phyloP scores from a whole-genome alignment of 176 grass and related monocot species.

The Otatea glauca region DNA sequence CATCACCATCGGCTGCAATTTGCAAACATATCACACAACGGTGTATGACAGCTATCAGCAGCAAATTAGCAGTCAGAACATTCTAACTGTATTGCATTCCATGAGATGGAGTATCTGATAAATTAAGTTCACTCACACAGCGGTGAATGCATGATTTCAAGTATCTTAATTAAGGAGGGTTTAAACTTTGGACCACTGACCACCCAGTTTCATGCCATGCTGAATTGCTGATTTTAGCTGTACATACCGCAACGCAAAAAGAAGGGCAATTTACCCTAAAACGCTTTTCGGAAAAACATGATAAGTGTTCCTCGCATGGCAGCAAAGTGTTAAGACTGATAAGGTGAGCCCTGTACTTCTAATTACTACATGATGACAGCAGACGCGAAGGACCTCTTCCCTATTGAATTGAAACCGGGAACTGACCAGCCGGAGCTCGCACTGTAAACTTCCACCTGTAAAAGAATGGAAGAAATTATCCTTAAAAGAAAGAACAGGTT shows the following conservation, averaged over 20 bases:
- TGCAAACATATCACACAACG: not conserved
- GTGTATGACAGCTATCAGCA: not conserved
- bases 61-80: slow-evolving; percentile 11
- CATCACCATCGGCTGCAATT: not conserved
- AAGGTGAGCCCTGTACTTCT: slow-evolving; percentile 26
- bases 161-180: too few relatives aligned
- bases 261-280: slow-evolving; percentile 23
- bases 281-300: not conserved
- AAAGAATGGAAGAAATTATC: slow-evolving; percentile 8
- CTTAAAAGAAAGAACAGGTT: slow-evolving; percentile 26
- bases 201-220: not conserved
- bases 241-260: slow-evolving; percentile 24
- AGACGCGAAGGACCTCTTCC: slow-evolving; percentile 77
- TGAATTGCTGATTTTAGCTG: slow-evolving; percentile 6
- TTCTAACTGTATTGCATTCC: slow-evolving; percentile 17
- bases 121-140: not conserved
- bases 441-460: slow-evolving; percentile 74
- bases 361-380: slow-evolving; percentile 50
- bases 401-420: slow-evolving; percentile 52
- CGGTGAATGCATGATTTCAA: not conserved
- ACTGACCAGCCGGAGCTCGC: slow-evolving; percentile 58
- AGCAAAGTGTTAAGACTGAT: slow-evolving; percentile 1
- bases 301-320: not conserved
- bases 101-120: not conserved
- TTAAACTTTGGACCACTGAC: not conserved